Evolutionary conservation across 257 asterid species (phyloP), one percentile per base, ranked within the genome.

Genomic region (Avicennia marina): DNA sequence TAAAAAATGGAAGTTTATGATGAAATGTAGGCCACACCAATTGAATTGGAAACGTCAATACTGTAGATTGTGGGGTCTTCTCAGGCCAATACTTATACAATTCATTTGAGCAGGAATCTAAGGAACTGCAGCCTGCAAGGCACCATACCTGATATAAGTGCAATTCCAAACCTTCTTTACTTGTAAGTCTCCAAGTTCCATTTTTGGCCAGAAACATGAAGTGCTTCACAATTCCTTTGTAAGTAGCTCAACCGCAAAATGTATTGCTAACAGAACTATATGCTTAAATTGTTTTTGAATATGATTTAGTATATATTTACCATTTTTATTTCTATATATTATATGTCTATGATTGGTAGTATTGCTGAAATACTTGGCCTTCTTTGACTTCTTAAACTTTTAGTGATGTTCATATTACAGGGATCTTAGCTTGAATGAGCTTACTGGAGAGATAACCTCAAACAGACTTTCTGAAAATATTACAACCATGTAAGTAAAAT

Each of bases 81-180:
- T n/a, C n/a, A n/a, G n/a, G 19, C 7, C 21, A 8, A 24, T 50
- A 11, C 32, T 33, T 20, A 34, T 19, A 46, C 19, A 20, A 59
- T 71, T 60, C 21, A 18, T 52, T 60, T 50, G 50, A 51, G 36
- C 72, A 79, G 86, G 78, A 79, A 83, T 65, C 70, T 76, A 19
- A 67, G 77, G 67, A 79, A 79, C 68, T 79, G 86, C 68, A 67
- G 69, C 64, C 69, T 79, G 55, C 68, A 70, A 70, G 86, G 86
- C 62, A 40, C 68, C 31, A 48, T 80, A 47, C 83, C 83, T 31
- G 86, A 80, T 60, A 53, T 76, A 40, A 76, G 75, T 40, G 45
- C 62, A 24, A 42, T 63, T 21, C 60, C 68, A 46, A 12, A 36
- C 42, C 83, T 79, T 75, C 76, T 70, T 53, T 79, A 70, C 72